Conservation (phyloP, 768 basidiomycete species). For the Daedalea quercina region DNA sequence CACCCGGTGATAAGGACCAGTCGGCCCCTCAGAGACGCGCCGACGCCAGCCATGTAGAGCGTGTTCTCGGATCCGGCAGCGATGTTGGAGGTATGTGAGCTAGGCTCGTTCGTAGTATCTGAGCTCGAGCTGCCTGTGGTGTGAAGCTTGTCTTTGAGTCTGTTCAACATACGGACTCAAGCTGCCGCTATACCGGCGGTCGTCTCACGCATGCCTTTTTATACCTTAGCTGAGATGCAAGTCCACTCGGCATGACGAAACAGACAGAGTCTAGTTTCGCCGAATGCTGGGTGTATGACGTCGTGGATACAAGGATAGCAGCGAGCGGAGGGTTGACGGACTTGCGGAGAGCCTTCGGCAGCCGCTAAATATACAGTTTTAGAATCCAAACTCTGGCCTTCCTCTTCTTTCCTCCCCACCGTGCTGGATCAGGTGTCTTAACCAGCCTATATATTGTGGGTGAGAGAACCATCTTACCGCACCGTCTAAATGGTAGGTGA, state of each 20-base stretch:
- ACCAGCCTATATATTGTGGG: too few species aligned
- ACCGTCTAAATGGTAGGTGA: too few species aligned
- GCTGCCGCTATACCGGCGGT: not conserved
- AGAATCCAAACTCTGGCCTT: too few species aligned
- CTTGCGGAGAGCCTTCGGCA: not conserved
- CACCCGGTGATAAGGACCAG: constrained; percentile 31
- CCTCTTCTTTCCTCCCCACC: too few species aligned
- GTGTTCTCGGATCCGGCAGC: not conserved
- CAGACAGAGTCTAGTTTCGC: not conserved
- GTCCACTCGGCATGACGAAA: not conserved
- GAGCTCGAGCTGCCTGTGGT: not conserved
- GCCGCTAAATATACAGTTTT: not conserved
- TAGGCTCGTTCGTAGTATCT: not conserved
- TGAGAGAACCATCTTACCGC: too few species aligned
- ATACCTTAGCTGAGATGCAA: not conserved
- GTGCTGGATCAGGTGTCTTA: too few species aligned
- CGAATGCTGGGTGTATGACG: not conserved
- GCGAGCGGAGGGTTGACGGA: too few species aligned
- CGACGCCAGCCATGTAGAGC: constrained; percentile 1
- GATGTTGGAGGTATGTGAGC: not conserved
- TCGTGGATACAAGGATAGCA: not conserved
- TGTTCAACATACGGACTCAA: not conserved
- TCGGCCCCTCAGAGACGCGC: constrained; percentile 22
- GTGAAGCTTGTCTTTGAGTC: not conserved
- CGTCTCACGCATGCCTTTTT: not conserved